Base-by-base conservation (phyloP, 306 rosid genomes). In the Erythrophleum fordii region DNA sequence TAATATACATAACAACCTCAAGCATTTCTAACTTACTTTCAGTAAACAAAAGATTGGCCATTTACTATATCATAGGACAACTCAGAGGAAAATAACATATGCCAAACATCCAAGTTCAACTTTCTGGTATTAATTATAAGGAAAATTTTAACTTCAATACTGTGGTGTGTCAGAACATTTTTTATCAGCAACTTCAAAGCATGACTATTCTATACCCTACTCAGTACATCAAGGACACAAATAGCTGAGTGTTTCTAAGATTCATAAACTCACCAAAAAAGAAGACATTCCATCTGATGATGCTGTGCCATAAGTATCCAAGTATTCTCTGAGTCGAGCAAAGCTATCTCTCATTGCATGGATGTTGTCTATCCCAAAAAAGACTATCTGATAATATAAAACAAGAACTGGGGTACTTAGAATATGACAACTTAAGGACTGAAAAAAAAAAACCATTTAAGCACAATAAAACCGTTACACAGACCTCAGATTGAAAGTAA, bases 261-360 rank as follows among this genome's bases (percentile, higher is more conserved):
- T 61, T 75, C 37, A 44, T 53, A 84, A 55, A 90, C 97, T 83
- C 82, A 95, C 99, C 97, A 91, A 83, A 88, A 90, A 95, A 51
- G 99, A 95, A 51, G 96, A 95, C 98, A 90, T 87, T 86, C 99
- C 99, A 85, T 95, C 99, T 1, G 99, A 95, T 79, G 99, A 95
- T 58, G 92, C 68, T 72, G 82, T 87, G 17, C 99, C 99, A 85
- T 95, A 85, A 65, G 94, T 88, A 80, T 95, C 98, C 75, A 95
- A 81, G 85, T 90, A 95, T 46, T 95, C 99, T 85, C 98, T 91
- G 11, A 95, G 96, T 83, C 96, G 95, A 74, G 87, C 88, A 85
- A 91, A 90, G 89, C 99, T 95, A 25, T 95, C 99, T 71, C 99
- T 89, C 99, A 95, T 95, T 2, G 94, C 96, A 82, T 93, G 99